Evolutionary conservation across 2,329 filamentous ascomycete species (phyloP), one percentile per base, ranked within the genome.

Genomic region (Didymosphaeria variabile): DNA sequence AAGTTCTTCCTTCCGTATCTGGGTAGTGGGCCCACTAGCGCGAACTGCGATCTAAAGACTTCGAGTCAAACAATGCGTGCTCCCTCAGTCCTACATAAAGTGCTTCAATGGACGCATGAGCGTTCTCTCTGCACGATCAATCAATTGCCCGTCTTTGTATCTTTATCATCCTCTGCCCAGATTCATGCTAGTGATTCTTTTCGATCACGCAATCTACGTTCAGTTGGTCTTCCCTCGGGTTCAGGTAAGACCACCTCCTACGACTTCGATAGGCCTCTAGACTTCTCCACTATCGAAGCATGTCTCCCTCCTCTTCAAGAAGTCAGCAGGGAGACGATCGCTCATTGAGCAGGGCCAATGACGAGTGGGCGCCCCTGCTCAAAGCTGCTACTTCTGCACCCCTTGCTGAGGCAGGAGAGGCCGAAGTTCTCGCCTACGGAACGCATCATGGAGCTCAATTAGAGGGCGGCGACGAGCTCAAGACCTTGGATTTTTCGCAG

Each of bases 401-500:
- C 1, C 64, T 65, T 17, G 57, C 55, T 8, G 71, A 67, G 45
- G 49, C 66, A 13, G 47, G 57, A 5, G 62, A 65, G 8, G 29
- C 59, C 19, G 59, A 61, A 34, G 44, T 21, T 19, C n/a, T 55
- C 2, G 49, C 42, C 32, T 47, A 62, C 49, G 7, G 2, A 36
- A 26, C 36, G 5, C 57, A 57, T 47, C 55, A 58, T 46, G 45
- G 58, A 46, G 54, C 57, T 31, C 26, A 36, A 60, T 59, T 10
- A 23, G 45, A 19, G 42, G 40, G 59, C 23, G 50, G 58, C 2
- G 51, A 75, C 3, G 68, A 72, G 31, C 63, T 74, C 36, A 61
- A 58, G 23, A 73, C 73, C 17, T 52, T 78, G n/a, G 73, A 74
- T 1, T 61, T 62, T 31, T 15, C 40, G 0, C 92, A 94, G 74